Base-by-base conservation (phyloP, 768 basidiomycete species). In the Boletus reticuloceps region DNA sequence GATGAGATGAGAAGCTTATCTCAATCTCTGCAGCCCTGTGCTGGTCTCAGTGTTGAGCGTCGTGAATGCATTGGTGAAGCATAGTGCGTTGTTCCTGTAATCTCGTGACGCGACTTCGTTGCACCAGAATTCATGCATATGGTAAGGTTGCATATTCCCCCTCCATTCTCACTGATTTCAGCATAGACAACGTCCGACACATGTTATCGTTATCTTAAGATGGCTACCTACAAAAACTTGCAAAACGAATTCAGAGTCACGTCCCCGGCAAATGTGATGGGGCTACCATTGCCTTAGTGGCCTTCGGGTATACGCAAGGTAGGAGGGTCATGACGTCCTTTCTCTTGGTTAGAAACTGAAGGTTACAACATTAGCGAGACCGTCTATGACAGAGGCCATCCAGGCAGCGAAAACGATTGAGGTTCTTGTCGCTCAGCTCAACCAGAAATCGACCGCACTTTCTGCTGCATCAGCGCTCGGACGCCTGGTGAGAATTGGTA, bases 41-140 rank as follows among this genome's bases (percentile, higher is more conserved):
- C 22, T 66, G 14, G 70, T 71, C 19, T 52, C 65, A 12, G 55
- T 59, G 16, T 43, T 69, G 22, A 66, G 29, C 1, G 54, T 70
- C 10, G 38, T 70, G 11, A 51, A 55, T 34, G 56, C 49, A 27
- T 37, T 70, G 14, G 60, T 53, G 0, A 53, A 54, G 9, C 3
- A 66, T 38, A n/a, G 68, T 64, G 40, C 17, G 57, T 34, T 17
- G 14, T 6, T 38, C 32, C 16, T 6, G 16, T 41, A 1, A 11
- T 37, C 19, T 4, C 1, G 27, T 17, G 41, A 19, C 25, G 70
- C 36, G 66, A 71, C 42, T 68, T 66, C 34, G 69, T 70, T 8
- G 58, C 69, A 19, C 68, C 68, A 25, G 16, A 44, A 11, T 67
- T 68, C 16, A 56, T 51, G 29, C 39, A 49, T 19, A 65, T 52